phyloP scores from a whole-genome alignment of 305 asterid genomes.

The Fraxinus latifolia region DNA sequence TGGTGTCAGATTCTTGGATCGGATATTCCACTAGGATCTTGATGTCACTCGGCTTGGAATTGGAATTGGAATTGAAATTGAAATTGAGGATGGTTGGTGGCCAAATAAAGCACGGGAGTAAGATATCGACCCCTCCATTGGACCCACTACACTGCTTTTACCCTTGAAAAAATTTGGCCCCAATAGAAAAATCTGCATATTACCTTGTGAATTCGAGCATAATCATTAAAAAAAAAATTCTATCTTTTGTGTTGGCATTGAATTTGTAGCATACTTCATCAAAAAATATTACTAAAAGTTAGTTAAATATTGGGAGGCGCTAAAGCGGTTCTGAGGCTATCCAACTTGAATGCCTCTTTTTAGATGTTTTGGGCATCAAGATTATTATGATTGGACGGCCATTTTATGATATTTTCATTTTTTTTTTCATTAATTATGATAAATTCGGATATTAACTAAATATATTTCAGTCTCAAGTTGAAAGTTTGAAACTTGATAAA shows the following conservation, averaged over 20 bases:
- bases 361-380: neutral
- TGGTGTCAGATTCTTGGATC: neutral
- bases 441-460: neutral
- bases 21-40: neutral
- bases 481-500: neutral
- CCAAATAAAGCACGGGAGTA: neutral
- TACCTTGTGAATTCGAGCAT: neutral
- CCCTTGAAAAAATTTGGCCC: neutral
- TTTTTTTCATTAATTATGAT: neutral
- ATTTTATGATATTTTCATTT: neutral
- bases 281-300: neutral
- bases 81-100: neutral
- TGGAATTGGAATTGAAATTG: neutral
- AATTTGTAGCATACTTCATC: neutral
- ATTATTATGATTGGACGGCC: neutral
- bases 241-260: neutral
- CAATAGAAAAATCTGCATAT: neutral
- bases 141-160: neutral
- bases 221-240: neutral
- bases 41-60: neutral
- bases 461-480: neutral
- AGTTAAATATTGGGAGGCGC: neutral
- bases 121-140: neutral
- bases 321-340: neutral
- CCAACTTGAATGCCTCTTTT: neutral